These are phyloP conservation scores for Peronospora belbahrii DNA, from an alignment of 352 stramenopile genomes.

Conservation along the genomic window DNA sequence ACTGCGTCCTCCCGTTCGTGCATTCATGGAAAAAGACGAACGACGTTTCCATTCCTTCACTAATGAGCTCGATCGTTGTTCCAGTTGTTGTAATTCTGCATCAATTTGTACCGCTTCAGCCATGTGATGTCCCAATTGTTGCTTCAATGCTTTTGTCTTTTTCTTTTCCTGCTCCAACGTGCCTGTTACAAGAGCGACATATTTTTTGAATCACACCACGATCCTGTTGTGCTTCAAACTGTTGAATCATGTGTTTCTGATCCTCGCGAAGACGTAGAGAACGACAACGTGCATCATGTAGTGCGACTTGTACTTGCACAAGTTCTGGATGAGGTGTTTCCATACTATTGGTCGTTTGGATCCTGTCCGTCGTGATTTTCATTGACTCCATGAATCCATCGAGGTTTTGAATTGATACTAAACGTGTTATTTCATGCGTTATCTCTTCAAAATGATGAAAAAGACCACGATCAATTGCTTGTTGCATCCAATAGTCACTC, in stretches of 20 bases:
- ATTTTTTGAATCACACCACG: slow-evolving; percentile 42
- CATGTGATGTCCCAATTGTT: slow-evolving; percentile 49
- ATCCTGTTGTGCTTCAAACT: slow-evolving; percentile 58
- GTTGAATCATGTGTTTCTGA: slow-evolving; percentile 57
- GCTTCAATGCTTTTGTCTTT: slow-evolving; percentile 46
- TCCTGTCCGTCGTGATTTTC: slow-evolving; percentile 3
- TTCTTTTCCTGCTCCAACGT: slow-evolving; percentile 15
- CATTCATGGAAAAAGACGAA: slow-evolving; percentile 22
- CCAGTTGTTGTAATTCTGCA: slow-evolving; percentile 45
- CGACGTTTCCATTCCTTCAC: slow-evolving; percentile 39
- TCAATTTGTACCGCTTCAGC: slow-evolving; percentile 42
- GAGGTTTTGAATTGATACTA: slow-evolving; percentile 33
- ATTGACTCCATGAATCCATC: slow-evolving; percentile 11
- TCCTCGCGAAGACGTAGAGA: slow-evolving; percentile 36
- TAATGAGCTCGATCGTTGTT: slow-evolving; percentile 44
- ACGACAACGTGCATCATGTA: slow-evolving; percentile 32
- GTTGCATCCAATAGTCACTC: slow-evolving; percentile 21
- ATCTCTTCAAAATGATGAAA: slow-evolving; percentile 56
- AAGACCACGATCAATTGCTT: slow-evolving; percentile 44
- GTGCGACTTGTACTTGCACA: slow-evolving; percentile 31
- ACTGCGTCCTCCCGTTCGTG: slow-evolving; percentile 8
- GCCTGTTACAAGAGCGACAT: slow-evolving; percentile 46
- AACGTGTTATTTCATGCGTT: slow-evolving; percentile 33
- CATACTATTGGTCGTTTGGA: no score
- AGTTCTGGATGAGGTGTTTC: slow-evolving; percentile 33